Percentiles rank a stretch among this genome's conserved stretches.
phyloP scores from a whole-genome alignment of 2,329 filamentous ascomycete species.

The Colletotrichum sp. region DNA sequence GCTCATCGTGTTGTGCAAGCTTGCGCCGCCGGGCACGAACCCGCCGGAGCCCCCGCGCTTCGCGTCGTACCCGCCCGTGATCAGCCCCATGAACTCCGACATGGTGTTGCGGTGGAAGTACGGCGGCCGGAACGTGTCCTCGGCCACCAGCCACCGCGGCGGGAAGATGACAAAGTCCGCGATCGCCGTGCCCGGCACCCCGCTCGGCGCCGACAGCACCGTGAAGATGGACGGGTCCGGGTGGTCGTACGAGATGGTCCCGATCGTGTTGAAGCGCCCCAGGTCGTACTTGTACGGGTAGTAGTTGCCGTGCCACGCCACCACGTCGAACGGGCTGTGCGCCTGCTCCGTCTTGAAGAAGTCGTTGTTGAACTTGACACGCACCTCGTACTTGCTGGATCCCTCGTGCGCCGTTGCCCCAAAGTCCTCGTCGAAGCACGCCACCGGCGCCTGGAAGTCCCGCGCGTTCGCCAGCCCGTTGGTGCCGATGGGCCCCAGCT shows the following conservation, averaged over 20 bases:
- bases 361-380: slow-evolving; percentile 70
- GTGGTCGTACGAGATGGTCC: slow-evolving; percentile 76
- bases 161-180: slow-evolving; percentile 78
- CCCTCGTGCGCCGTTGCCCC: slow-evolving; percentile 43
- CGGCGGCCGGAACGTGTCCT: slow-evolving; percentile 74
- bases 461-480: slow-evolving; percentile 77
- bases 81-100: slow-evolving; percentile 69
- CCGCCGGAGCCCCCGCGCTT: slow-evolving; percentile 58
- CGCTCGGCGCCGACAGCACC: slow-evolving; percentile 69
- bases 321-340: slow-evolving; percentile 80
- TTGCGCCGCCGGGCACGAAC: slow-evolving; percentile 65
- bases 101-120: slow-evolving; percentile 77
- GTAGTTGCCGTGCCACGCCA: slow-evolving; percentile 82
- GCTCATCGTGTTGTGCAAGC: slow-evolving; percentile 74
- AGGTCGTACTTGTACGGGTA: slow-evolving; percentile 85
- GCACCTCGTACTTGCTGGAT: slow-evolving; percentile 50
- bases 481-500: slow-evolving; percentile 75
- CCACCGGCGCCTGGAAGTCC: slow-evolving; percentile 78
- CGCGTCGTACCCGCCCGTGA: slow-evolving; percentile 66
- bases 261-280: slow-evolving; percentile 77
- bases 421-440: slow-evolving; percentile 68
- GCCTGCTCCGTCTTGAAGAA: slow-evolving; percentile 70
- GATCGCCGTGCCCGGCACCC: slow-evolving; percentile 65
- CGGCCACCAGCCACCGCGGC: slow-evolving; percentile 72
- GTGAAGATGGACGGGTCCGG: slow-evolving; percentile 82